phyloP scores from a whole-genome alignment of 345 rosid species.

The Heritiera littoralis region DNA sequence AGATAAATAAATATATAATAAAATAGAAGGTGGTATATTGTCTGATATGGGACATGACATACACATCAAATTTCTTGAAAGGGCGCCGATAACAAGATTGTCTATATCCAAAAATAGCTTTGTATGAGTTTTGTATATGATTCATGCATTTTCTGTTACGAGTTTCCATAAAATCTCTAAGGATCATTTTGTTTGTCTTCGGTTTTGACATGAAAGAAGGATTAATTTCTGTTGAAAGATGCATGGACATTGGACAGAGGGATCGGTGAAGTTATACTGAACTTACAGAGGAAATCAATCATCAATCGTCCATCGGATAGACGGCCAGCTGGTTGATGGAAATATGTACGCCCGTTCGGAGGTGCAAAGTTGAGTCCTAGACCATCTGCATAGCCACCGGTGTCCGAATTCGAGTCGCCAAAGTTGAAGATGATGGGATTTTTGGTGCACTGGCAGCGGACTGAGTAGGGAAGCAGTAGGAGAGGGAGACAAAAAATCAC shows the following conservation, averaged over 20 bases:
- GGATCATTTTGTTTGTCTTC: conserved; percentile 21
- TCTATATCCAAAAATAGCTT: background rate
- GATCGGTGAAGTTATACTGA: background rate
- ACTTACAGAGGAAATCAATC: conserved; percentile 64
- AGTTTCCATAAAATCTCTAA: no score
- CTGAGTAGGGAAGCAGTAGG: conserved; percentile 26
- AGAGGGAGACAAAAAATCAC: background rate
- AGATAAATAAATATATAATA: background rate
- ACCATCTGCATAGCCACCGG: conserved; percentile 49
- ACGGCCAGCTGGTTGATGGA: conserved; percentile 48
- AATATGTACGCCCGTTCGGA: conserved; percentile 55
- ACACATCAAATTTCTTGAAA: no score
- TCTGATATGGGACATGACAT: background rate
- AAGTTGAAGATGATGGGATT: conserved; percentile 46
- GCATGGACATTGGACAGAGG: background rate
- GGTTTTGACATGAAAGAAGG: background rate
- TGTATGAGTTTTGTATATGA: background rate
- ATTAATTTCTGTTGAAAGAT: background rate
- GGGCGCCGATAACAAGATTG: background rate
- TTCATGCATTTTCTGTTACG: no score
- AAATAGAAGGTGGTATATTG: background rate
- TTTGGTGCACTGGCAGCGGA: conserved; percentile 35
- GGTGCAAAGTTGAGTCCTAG: conserved; percentile 40
- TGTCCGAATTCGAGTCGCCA: conserved; percentile 62
- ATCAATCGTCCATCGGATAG: conserved; percentile 54